A percentile compares a stretch with the other conserved stretches of the same genome.
Evolutionary conservation across 2,329 filamentous ascomycete species (phyloP).

Genomic region (Verticillium klebahnii): DNA sequence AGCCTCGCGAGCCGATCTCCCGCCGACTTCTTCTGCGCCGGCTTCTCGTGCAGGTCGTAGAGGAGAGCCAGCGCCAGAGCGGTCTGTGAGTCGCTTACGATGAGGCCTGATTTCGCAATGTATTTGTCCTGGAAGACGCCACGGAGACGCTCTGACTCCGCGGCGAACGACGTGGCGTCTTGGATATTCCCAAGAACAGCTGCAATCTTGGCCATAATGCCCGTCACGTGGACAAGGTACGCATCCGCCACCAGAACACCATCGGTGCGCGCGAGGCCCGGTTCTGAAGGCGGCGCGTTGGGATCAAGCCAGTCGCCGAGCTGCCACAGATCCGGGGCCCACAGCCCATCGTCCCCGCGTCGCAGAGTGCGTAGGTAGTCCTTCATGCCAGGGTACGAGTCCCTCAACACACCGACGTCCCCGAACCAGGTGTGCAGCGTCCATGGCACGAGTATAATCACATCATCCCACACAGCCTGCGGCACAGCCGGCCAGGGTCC

Average conservation of each 20-base stretch:
- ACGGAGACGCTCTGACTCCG: no score
- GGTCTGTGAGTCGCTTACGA: slow-evolving; percentile 33
- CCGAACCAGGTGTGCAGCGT: slow-evolving; percentile 31
- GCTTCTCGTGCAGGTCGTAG: slow-evolving; percentile 26
- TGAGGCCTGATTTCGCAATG: slow-evolving; percentile 19
- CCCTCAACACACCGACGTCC: slow-evolving; percentile 27
- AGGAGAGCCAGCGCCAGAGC: slow-evolving; percentile 29
- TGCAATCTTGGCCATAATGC: slow-evolving; percentile 28
- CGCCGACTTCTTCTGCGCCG: not conserved
- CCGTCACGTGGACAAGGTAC: slow-evolving; percentile 38
- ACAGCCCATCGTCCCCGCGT: slow-evolving; percentile 26
- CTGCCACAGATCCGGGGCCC: slow-evolving; percentile 30
- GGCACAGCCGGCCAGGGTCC: slow-evolving; percentile 13
- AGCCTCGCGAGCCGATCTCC: slow-evolving; percentile 21
- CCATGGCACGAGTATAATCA: slow-evolving; percentile 32
- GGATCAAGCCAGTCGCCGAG: slow-evolving; percentile 46
- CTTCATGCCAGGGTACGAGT: slow-evolving; percentile 33
- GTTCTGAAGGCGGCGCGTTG: slow-evolving; percentile 33
- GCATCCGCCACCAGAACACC: slow-evolving; percentile 39
- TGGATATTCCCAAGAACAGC: slow-evolving; percentile 16
- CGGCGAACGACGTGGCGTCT: no score
- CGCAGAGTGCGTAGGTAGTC: slow-evolving; percentile 32
- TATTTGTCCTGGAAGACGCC: slow-evolving; percentile 24
- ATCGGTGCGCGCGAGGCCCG: slow-evolving; percentile 33
- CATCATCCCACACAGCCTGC: slow-evolving; percentile 39